Base-by-base conservation (phyloP, 441 rosid species). In the Erodium trifolium region DNA sequence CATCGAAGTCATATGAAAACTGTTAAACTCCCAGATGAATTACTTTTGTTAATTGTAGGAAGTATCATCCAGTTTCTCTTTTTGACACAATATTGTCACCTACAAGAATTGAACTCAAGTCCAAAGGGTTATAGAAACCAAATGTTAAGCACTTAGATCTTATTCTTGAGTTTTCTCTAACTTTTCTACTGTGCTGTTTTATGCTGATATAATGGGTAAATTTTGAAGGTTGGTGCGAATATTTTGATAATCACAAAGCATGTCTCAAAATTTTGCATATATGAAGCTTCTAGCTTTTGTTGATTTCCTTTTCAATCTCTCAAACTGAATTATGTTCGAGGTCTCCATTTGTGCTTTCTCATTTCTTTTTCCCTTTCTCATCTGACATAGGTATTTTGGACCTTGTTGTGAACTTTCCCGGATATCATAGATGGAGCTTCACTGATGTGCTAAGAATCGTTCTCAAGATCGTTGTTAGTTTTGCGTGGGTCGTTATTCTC, bases 401-500 rank as follows among this genome's bases (percentile, higher is more conserved):
- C 79, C 80, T 95, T 75, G 71, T 83, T 80, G 77, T 95, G 81
- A 92, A 95, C 77, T 92, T 95, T 77, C 99, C 99, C 18, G 97
- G 98, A 75, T 95, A 77, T 78, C 97, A 90, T 70, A 79, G 95
- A 65, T 92, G 97, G 98, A 87, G 75, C 78, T 90, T 95, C 81
- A 84, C 89, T 74, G 87, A 85, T 71, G 83, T 92, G 23, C 63
- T 88, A 79, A 78, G 98, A 80, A 95, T 82, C 71, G 63, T 86
- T 77, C 91, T 90, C 69, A 95, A 92, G 82, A 83, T 89, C 72
- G 68, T 90, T 67, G 86, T 83, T 76, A 88, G 92, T 77, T 78
- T 89, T 57, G 91, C 87, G 65, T 95, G 98, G 98, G 79, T 79
- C 49, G 65, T 92, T 67, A 75, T 90, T 72, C 93, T 95, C 76